Evolutionary conservation across 2,329 filamentous ascomycete species (phyloP), one percentile per base, ranked within the genome.

Genomic region (Ophiosphaerella herpotricha): DNA sequence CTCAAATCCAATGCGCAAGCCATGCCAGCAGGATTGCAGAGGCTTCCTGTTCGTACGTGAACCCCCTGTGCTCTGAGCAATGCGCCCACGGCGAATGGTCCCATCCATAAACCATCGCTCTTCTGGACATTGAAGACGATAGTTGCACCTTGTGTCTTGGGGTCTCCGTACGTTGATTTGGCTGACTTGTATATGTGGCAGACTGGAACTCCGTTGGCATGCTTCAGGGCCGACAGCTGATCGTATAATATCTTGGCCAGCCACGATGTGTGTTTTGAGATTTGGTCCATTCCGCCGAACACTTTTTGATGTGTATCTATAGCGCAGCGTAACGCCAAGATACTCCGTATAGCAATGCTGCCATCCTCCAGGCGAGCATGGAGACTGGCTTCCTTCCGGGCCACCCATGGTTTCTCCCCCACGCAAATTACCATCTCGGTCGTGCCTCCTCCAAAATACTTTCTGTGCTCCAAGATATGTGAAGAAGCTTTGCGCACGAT

Each of bases 401-500:
- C 78, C 64, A 82, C 81, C 82, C 78, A 87, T 4, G 74, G 72
- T n/a, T 75, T 70, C 13, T 41, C 45, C 16, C 77, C 77, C 36
- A 80, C 68, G 16, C 78, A 75, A 5, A 80, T 79, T 23, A 86
- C 80, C 78, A 85, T 83, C 43, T 82, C 79, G 33, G 67, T 72
- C 2, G 86, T 89, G 8, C 86, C 86, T 24, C 86, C 86, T 16
- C 85, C 86, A 61, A 89, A 89, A 63, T 87, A 89, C 52, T 77
- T 80, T 35, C 83, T 76, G 16, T 79, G 46, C 77, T 74, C 43
- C 76, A 79, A 37, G 82, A 77, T 44, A 35, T 80, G 71, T 2
- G 83, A 84, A 3, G 88, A 83, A 13, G 83, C 78, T 57, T 90
- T 92, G 23, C 88, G 85, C 5, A 97, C 85, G 14, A 97, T 85